Evolutionary conservation across 768 basidiomycete genomes (phyloP).

Genomic region (Mycena galericulata): DNA sequence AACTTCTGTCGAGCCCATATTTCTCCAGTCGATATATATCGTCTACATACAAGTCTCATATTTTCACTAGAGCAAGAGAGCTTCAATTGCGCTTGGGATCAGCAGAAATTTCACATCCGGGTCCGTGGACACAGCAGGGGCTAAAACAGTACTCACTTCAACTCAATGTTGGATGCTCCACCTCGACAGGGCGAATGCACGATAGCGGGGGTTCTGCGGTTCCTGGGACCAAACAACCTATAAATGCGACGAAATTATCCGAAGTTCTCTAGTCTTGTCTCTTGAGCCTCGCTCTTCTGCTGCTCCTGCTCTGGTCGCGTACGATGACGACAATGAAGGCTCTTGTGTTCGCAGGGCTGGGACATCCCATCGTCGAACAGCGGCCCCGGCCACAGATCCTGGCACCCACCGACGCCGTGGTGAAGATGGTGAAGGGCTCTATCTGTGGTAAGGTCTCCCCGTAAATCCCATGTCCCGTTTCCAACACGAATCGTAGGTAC

Average conservation of each 20-base stretch:
- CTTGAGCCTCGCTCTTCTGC: not conserved
- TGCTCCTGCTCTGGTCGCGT: not conserved
- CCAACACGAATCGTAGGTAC: slow-evolving; percentile 41
- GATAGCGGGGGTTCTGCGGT: slow-evolving; percentile 2
- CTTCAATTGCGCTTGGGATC: too few relatives aligned
- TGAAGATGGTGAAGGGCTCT: slow-evolving; percentile 36
- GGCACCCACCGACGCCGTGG: slow-evolving; percentile 36
- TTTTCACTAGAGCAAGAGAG: too few relatives aligned
- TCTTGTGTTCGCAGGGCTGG: slow-evolving; percentile 22
- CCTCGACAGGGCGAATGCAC: slow-evolving; percentile 7
- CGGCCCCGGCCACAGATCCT: slow-evolving; percentile 34
- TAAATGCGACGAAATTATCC: not conserved
- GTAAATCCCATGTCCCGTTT: not conserved
- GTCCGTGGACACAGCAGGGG: too few relatives aligned
- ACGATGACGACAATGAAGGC: slow-evolving; percentile 32
- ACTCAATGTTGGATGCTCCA: too few relatives aligned
- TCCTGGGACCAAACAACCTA: not conserved
- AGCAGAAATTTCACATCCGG: too few relatives aligned
- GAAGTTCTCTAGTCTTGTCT: not conserved
- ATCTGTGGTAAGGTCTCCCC: slow-evolving; percentile 34
- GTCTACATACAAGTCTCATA: too few relatives aligned
- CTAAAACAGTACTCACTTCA: too few relatives aligned
- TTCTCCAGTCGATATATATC: too few relatives aligned
- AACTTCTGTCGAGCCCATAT: too few relatives aligned
- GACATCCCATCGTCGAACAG: slow-evolving; percentile 28